Percentiles rank a stretch among this genome's conserved stretches.
Conservation (phyloP, 83 land plant species). For the Picea mariana region DNA sequence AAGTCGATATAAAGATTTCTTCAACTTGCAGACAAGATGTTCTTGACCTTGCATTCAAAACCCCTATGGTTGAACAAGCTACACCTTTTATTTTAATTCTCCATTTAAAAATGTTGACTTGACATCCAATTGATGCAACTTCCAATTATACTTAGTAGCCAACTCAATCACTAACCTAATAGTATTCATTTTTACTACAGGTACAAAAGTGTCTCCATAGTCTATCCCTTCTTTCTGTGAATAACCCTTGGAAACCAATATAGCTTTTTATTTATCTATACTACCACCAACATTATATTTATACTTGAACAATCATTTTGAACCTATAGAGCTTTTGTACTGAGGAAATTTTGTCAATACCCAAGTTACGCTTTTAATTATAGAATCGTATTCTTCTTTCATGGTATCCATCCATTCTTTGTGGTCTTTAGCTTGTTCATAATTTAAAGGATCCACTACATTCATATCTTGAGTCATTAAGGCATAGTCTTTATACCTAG, state of each 20-base stretch:
- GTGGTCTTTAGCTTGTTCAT: background rate
- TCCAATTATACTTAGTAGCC: background rate
- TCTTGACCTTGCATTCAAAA: background rate
- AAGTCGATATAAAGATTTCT: background rate
- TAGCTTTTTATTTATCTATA: background rate
- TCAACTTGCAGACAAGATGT: background rate
- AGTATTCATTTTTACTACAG: too few species aligned
- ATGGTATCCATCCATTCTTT: background rate
- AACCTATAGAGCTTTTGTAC: background rate
- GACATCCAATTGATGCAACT: background rate
- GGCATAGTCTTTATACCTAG: too few species aligned
- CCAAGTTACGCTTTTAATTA: background rate
- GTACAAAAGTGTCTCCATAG: too few species aligned
- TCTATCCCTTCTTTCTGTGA: too few species aligned
- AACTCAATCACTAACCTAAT: background rate
- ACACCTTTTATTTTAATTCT: background rate
- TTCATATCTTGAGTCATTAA: too few species aligned
- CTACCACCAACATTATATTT: background rate
- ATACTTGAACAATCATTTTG: background rate
- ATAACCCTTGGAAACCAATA: background rate
- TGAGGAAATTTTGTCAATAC: background rate
- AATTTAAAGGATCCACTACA: background rate
- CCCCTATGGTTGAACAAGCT: background rate
- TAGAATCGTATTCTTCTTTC: background rate
- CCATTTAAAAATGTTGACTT: background rate